Evolutionary conservation across 345 rosid genomes (phyloP).

Genomic region (Euphorbia lathyris): DNA sequence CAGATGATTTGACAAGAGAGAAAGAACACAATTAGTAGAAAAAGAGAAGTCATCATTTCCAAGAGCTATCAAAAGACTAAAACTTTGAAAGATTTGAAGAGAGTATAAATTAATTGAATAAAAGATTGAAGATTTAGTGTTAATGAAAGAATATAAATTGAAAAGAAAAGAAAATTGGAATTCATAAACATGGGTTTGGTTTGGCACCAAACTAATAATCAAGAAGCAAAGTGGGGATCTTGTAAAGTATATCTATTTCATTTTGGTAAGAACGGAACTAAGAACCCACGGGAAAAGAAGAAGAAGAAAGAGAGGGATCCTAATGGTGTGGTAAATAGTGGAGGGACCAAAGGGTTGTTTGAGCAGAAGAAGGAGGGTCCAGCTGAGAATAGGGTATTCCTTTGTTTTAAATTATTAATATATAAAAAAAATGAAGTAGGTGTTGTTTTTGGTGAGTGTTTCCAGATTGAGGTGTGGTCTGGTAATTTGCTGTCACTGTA

Average conservation of each 20-base stretch:
- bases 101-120: not conserved
- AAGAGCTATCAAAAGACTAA: not conserved
- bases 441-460: not conserved
- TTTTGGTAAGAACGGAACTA: not conserved
- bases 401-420: not conserved
- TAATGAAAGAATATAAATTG: not conserved
- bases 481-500: constrained; percentile 24
- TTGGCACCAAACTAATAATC: constrained; percentile 1
- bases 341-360: constrained; percentile 1
- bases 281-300: not conserved
- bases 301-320: not conserved
- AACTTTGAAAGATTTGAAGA: constrained; percentile 7
- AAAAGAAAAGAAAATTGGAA: not conserved
- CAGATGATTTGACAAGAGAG: constrained; percentile 18
- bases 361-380: constrained; percentile 21
- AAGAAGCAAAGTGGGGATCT: constrained; percentile 7
- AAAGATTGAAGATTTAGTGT: not conserved
- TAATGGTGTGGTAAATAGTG: not conserved
- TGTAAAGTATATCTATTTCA: not conserved
- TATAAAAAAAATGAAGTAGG: not conserved
- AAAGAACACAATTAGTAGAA: constrained; percentile 22
- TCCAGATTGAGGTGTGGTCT: not conserved
- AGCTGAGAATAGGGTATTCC: constrained; percentile 13
- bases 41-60: constrained; percentile 36
- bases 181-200: not conserved